Evolutionary conservation across 352 stramenopile genomes (phyloP).

Genomic region (Phytopythium mirpurense): DNA sequence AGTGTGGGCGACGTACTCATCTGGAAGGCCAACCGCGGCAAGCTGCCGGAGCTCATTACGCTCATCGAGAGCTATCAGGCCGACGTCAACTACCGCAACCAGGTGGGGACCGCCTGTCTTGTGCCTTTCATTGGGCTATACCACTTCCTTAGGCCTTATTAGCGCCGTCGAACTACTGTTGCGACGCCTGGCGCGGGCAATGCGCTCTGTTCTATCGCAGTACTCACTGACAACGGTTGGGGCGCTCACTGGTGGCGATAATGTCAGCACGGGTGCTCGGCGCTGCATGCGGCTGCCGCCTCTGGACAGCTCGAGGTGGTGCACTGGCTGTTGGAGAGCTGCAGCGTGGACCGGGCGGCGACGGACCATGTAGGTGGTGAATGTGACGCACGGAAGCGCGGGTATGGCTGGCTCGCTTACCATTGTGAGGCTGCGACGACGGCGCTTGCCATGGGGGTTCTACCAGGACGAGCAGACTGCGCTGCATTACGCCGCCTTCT

Average conservation of each 20-base stretch:
- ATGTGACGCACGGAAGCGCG: neutral
- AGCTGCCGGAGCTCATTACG: slow-evolving; percentile 73
- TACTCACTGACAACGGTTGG: too few species aligned
- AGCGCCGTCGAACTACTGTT: too few species aligned
- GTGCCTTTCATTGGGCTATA: too few species aligned
- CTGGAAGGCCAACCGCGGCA: slow-evolving; percentile 80
- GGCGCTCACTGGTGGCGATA: slow-evolving; percentile 1
- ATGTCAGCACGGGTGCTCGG: slow-evolving; percentile 71
- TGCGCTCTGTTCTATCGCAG: too few species aligned
- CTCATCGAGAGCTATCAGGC: slow-evolving; percentile 68
- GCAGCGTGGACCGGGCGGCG: slow-evolving; percentile 49
- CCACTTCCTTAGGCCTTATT: too few species aligned
- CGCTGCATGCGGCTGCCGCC: slow-evolving; percentile 67
- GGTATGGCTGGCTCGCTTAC: too few species aligned
- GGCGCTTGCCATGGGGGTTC: too few species aligned
- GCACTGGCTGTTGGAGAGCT: slow-evolving; percentile 64
- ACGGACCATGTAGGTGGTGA: slow-evolving; percentile 54
- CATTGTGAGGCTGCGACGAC: too few species aligned
- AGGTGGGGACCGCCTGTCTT: slow-evolving; percentile 24
- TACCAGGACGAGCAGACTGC: slow-evolving; percentile 71
- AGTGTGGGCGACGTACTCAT: slow-evolving; percentile 84
- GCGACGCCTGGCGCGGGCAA: too few species aligned
- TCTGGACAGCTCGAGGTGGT: slow-evolving; percentile 80
- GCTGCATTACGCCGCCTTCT: slow-evolving; percentile 85
- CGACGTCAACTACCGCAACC: slow-evolving; percentile 86